Evolutionary conservation across 2,329 filamentous ascomycete genomes (phyloP), one percentile per base, ranked within the genome.

Genomic region (Trichoderma pleuroti): DNA sequence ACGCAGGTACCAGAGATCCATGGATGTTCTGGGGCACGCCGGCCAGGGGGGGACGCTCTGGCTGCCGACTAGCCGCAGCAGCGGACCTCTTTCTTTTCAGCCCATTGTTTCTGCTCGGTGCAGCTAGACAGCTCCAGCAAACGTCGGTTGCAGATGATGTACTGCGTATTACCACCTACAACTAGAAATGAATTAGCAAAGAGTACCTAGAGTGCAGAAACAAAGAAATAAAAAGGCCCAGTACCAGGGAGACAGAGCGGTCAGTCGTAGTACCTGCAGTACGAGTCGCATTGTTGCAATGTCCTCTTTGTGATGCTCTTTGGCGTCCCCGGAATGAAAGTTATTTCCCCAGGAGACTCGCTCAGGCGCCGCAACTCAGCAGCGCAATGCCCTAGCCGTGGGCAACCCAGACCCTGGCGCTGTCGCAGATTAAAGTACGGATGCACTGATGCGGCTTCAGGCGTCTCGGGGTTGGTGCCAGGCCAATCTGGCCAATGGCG

Each of bases 391-490:
- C 49, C 36, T 59, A 68, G 64, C n/a, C 39, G 36, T 24, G 54
- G 26, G 34, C 24, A 49, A 34, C 26, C 24, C 12, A 32, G 14
- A 42, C 65, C 63, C 65, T 39, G 39, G 52, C 65, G 56, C 28
- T 63, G 69, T 71, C 69, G 63, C 62, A 71, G 69, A 65, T 71
- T 71, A 67, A 71, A 71, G 69, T 68, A 62, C 68, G 69, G 63
- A 54, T 60, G 49, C 46, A 65, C 39, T 65, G 46, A 71, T 71
- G 69, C 62, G 69, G 69, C 69, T 71, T 60, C 28, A 71, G 57
- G 63, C 69, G 69, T 71, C 69, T 71, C 69, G 46, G 28, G 39
- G 46, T 49, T 34, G 16, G 68, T 64, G 68, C 68, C 46, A 57
- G 63, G 62, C 18, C 30, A 26, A 16, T 62, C 61, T 56, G 63